phyloP scores from a whole-genome alignment of 2,329 filamentous ascomycete genomes.

The Colletotrichum horii region DNA sequence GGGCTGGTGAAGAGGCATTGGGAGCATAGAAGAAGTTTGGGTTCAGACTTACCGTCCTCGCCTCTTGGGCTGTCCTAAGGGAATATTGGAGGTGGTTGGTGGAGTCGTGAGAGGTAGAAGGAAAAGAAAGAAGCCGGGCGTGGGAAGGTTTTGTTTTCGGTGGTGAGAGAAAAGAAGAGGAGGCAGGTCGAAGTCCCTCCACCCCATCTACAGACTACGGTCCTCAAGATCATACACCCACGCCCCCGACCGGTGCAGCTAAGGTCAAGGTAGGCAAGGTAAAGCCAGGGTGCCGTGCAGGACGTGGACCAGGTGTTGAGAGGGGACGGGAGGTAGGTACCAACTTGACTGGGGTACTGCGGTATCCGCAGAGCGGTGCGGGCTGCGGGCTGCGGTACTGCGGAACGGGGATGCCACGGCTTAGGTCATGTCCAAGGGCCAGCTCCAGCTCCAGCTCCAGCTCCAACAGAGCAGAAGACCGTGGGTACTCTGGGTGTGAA shows the following conservation, averaged over 20 bases:
- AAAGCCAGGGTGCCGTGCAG: background rate
- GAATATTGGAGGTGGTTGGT: slow-evolving; percentile 36
- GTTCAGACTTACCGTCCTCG: slow-evolving; percentile 23
- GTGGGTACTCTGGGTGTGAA: background rate
- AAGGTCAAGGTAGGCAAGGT: background rate
- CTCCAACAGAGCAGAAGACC: background rate
- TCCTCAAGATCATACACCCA: background rate
- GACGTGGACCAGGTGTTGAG: background rate
- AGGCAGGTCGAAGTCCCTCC: slow-evolving; percentile 21
- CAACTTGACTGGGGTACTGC: slow-evolving; percentile 13
- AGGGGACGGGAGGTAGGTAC: background rate
- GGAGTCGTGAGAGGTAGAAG: slow-evolving; percentile 37
- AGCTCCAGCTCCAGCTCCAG: background rate
- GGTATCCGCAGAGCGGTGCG: slow-evolving; percentile 7
- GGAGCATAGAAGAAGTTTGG: slow-evolving; percentile 13
- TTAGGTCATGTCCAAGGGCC: background rate
- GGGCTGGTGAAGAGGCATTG: slow-evolving; percentile 17
- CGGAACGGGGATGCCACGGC: background rate
- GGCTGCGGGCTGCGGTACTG: background rate
- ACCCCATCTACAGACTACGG: background rate
- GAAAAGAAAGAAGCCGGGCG: slow-evolving; percentile 26
- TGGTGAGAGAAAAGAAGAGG: slow-evolving; percentile 26
- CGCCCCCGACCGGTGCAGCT: slow-evolving; percentile 14
- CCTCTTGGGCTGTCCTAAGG: slow-evolving; percentile 22
- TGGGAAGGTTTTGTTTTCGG: slow-evolving; percentile 26